Percentiles rank a stretch among this genome's conserved stretches.
Conservation (phyloP, 495 filamentous ascomycete genomes). For the Podospora tetraspora region DNA sequence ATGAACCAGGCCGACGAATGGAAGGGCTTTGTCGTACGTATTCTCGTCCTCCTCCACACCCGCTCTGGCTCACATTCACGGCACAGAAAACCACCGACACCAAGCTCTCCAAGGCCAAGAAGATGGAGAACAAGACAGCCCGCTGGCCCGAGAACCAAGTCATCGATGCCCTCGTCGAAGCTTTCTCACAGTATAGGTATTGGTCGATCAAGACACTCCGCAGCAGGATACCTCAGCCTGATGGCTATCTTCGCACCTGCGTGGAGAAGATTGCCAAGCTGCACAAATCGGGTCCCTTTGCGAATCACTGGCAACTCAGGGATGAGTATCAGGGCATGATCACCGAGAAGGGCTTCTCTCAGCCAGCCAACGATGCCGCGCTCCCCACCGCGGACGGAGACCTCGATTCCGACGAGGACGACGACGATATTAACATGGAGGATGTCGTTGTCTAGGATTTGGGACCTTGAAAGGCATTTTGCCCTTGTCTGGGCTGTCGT, state of each 20-base stretch:
- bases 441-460: conserved; percentile 48
- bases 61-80: conserved; percentile 23
- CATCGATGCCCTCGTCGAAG: conserved; percentile 71
- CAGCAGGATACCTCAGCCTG: conserved; percentile 69
- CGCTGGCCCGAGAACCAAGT: conserved; percentile 85
- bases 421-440: conserved; percentile 70
- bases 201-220: conserved; percentile 85
- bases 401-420: conserved; percentile 54
- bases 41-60: background rate
- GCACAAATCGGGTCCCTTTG: conserved; percentile 72
- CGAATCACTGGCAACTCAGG: conserved; percentile 77
- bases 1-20: conserved; percentile 40
- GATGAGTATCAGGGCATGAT: conserved; percentile 60
- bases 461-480: background rate
- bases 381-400: conserved; percentile 35
- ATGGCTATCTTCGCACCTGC: conserved; percentile 81
- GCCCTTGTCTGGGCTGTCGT: background rate
- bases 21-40: conserved; percentile 54
- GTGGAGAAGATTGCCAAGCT: conserved; percentile 76
- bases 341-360: conserved; percentile 42
- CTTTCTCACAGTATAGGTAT: conserved; percentile 77
- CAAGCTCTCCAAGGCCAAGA: conserved; percentile 47
- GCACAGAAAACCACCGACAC: conserved; percentile 38
- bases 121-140: conserved; percentile 72
- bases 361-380: conserved; percentile 43